Evolutionary conservation across 768 basidiomycete species (phyloP), one percentile per base, ranked within the genome.

Genomic region (Clavaria fumosa): DNA sequence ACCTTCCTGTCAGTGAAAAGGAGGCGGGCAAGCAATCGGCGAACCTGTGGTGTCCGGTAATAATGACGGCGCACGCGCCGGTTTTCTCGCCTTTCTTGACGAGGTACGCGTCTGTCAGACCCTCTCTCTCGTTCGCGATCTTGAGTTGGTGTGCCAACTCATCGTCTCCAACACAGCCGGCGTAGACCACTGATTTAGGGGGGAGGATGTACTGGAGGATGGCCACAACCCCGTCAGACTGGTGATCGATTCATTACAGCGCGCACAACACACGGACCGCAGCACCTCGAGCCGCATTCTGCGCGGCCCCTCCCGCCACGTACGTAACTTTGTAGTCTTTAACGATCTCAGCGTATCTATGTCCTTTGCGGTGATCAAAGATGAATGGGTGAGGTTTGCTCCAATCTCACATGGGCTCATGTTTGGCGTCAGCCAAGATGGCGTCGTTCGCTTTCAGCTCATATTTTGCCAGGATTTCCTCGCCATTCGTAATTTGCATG

Each of bases 261-360:
- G n/a, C n/a, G 27, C 12, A 23, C 17, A 19, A 21, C 14, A 18
- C 18, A 61, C 88, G 43, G 57, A 95, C 93, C 31, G 95, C 90
- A 48, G 93, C 95, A 46, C 78, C 91, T 35, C 95, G 83, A 40
- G 93, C 91, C 51, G 91, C 75, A 53, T 99, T 99, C 58, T 99
- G 95, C 20, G 86, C 75, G 20, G 95, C 93, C 50, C 95, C 95
- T 43, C 95, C 95, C 37, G 95, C 93, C 37, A 97, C 91, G 51
- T 90, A 99, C 35, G 77, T 78, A 36, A 88, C 71, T 43, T 79
- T 49, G 57, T 82, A 59, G 42, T 86, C 68, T 42, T 69, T 70
- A 32, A 81, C 72, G 45, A 96, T 58, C 48, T 97, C 89, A 3
- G 82, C 80, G 58, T 97, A 99, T 54, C 91, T 97, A 21, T 12